Evolutionary conservation across 164 flowering plant genomes (phyloP), one percentile per base, ranked within the genome.

Genomic region (Magnolia sinica): DNA sequence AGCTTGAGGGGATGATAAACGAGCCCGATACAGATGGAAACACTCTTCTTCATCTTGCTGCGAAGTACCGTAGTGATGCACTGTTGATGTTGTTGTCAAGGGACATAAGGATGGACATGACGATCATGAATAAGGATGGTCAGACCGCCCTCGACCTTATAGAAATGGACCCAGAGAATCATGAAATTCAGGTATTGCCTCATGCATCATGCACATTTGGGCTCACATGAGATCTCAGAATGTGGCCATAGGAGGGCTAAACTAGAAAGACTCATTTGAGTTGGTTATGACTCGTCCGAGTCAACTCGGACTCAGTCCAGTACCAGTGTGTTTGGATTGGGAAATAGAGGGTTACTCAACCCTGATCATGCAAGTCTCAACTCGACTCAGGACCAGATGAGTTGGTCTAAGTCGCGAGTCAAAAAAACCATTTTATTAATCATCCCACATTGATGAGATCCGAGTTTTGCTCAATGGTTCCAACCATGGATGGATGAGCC

Each of bases 31-130:
- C 1, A 4, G 13, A 29, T 8, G 58, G 68, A 37, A 37, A 73
- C 10, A 59, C 75, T 10, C 68, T 65, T n/a, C 68, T 73, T 18
- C 75, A 73, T 63, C 23, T 59, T 7, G 75, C 75, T 31, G 67
- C 18, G 14, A 27, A 73, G 18, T 50, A 24, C 10, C 10, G 18
- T 1, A 18, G 22, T 19, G 13, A 27, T 61, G 1, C 22, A 6
- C n/a, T 61, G 7, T 16, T 73, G 7, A 18, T 5, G 23, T 31
- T 18, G 22, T 31, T 73, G 27, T 24, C 59, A n/a, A 63, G 19
- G 18, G 27, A 22, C 23, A 8, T 1, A 19, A 29, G 51, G 23
- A 68, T 58, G 68, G 13, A 63, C 7, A 27, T 73, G 20, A 73
- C 18, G 20, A 37, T 63, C 19, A 73, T 31, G 75, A 73, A 73